These are phyloP conservation scores for Inga laurina DNA, from an alignment of 306 rosid genomes.

Conservation along the genomic window DNA sequence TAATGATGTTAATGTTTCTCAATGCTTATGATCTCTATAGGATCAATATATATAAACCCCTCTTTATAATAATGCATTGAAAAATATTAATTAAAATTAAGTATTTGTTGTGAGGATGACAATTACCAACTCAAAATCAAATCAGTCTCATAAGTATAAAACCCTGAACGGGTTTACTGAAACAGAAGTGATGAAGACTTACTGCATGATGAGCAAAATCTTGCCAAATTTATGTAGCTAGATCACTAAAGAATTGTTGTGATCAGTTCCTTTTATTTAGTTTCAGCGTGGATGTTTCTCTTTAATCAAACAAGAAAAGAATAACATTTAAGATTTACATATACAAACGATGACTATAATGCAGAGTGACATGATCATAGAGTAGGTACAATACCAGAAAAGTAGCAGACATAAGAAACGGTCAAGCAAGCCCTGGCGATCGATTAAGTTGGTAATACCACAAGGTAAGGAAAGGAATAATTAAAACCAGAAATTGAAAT, in stretches of 20 bases:
- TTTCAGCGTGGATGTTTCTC: background rate
- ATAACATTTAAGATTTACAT: background rate
- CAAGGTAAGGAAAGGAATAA: background rate
- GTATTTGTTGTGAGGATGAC: background rate
- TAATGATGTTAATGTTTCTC: background rate
- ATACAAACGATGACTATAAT: background rate
- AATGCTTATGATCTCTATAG: background rate
- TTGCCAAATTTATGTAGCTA: background rate
- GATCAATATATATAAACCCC: background rate
- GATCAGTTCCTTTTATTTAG: background rate
- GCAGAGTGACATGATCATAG: background rate
- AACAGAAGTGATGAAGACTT: background rate
- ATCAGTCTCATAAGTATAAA: background rate
- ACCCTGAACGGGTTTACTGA: background rate
- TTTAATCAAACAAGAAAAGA: background rate
- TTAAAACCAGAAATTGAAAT: conserved; percentile 15
- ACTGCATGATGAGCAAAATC: background rate
- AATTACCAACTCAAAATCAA: background rate
- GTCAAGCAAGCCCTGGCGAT: background rate
- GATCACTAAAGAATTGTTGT: background rate
- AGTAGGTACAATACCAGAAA: background rate
- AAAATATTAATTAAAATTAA: background rate
- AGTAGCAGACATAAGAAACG: background rate
- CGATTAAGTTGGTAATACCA: background rate
- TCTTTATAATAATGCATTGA: background rate